Conservation (phyloP, 257 asterid species). For the Solanum sejunctum region DNA sequence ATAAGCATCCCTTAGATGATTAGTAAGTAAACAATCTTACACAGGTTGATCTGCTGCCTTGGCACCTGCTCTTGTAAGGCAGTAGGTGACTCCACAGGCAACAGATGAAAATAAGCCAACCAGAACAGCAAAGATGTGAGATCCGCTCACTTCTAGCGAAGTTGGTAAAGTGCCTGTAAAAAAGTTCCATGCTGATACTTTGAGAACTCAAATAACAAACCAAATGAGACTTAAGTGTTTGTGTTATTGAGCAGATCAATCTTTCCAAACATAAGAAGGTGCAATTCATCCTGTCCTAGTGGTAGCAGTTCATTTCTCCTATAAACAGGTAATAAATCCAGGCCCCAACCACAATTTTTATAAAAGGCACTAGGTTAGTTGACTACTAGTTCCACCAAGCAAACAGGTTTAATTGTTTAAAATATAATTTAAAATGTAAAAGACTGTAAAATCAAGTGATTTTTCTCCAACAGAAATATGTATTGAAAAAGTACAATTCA, state of each 20-base stretch:
- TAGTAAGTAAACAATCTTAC: slow-evolving; percentile 14
- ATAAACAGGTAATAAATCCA: background rate
- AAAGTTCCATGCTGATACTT: background rate
- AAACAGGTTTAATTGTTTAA: background rate
- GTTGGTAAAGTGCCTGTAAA: slow-evolving; percentile 2
- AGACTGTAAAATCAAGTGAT: background rate
- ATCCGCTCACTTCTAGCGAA: slow-evolving; percentile 2
- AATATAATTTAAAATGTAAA: background rate
- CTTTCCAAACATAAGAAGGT: background rate
- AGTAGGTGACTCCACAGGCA: slow-evolving; percentile 22
- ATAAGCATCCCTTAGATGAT: background rate
- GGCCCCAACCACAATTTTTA: background rate
- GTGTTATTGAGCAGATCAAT: background rate
- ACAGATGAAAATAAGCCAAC: slow-evolving; percentile 24
- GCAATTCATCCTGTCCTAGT: background rate
- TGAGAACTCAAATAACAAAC: background rate
- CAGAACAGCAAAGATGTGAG: slow-evolving; percentile 13
- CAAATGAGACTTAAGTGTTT: background rate
- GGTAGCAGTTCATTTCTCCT: background rate
- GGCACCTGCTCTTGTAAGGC: slow-evolving; percentile 34
- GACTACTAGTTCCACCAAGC: background rate
- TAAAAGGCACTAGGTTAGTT: background rate
- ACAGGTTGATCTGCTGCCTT: slow-evolving; percentile 31
- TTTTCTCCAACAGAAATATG: background rate
- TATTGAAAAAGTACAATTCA: background rate